phyloP scores from a whole-genome alignment of 345 rosid genomes.

The Conringia planisiliqua region DNA sequence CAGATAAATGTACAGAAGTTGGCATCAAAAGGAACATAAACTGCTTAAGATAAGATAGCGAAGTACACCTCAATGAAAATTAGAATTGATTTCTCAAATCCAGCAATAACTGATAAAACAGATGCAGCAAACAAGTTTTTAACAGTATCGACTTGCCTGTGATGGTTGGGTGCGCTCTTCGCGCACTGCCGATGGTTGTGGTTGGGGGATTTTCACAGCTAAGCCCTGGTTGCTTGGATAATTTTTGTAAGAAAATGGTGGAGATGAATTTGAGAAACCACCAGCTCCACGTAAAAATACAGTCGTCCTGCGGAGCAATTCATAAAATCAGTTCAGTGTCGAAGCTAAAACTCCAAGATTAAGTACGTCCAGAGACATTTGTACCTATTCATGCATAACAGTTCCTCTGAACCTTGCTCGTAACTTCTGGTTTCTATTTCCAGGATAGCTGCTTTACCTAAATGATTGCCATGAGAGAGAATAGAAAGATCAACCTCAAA shows the following conservation, averaged over 20 bases:
- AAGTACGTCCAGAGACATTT: constrained; percentile 12
- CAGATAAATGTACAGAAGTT: not conserved
- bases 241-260: constrained; percentile 66
- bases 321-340: not conserved
- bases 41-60: not conserved
- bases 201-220: constrained; percentile 64
- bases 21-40: not conserved
- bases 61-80: not conserved
- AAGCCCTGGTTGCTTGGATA: constrained; percentile 58
- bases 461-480: not conserved
- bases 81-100: not conserved
- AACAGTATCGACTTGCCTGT: constrained; percentile 55
- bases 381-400: constrained; percentile 78
- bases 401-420: constrained; percentile 62
- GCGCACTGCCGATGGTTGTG: constrained; percentile 52
- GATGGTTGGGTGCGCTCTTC: constrained; percentile 74
- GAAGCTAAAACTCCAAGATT: not conserved
- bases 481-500: not conserved
- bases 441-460: constrained; percentile 88
- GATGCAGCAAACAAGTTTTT: not conserved
- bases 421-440: constrained; percentile 78
- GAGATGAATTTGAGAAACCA: constrained; percentile 76
- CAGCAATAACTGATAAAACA: not conserved
- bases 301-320: constrained; percentile 48
- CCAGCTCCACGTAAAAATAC: constrained; percentile 80